Base-by-base conservation (phyloP, 2,329 filamentous ascomycete species). In the Bisporella sp. region DNA sequence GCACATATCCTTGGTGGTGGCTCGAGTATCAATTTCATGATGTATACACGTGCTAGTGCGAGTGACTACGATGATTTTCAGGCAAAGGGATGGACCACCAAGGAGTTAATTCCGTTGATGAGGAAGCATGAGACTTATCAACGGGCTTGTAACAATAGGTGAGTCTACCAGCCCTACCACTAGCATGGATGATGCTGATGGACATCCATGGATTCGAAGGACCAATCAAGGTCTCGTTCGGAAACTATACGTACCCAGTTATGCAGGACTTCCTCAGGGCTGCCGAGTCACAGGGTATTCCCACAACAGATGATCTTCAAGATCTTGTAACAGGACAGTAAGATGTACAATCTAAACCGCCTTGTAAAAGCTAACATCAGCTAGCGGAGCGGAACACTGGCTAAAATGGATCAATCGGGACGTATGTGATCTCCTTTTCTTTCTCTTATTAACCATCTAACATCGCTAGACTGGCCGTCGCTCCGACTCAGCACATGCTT, bases 371-470 rank as follows among this genome's bases (percentile, higher is more conserved):
- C 21, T 21, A 21, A 21, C 28, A 28, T 46, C 29, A 29, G 13
- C 8, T n/a, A 63, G 61, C 49, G 87, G 87, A 55, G 87, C 85
- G 43, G 85, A 90, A 69, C 86, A 90, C 57, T 91, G 87, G 87
- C 71, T 91, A 50, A 90, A 91, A 69, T 91, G 87, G 87, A 90
- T 91, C 68, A 90, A 91, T 62, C 77, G 79, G 52, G 80, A 79
- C 58, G 72, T 73, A 59, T 61, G 71, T 54, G 30, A 30, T 31
- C 8, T 13, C 4, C 5, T n/a, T 3, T 21, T 4, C 2, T 31
- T 32, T 2, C 4, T 4, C 13, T 11, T 3, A 31, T 31, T 29
- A 32, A 21, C 45, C 40, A 47, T 9, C 37, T 56, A 11, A 54
- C 28, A 31, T 13, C n/a, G 1, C 13, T 11, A 80, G 66, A 81